phyloP scores from a whole-genome alignment of 345 rosid species.

The Citrus sinensis region DVS_A1.0 CM039162.1:28105501-28106000 shows the following conservation, averaged over 20 bases:
- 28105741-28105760: not conserved
- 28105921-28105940: not conserved
- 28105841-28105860: not conserved
- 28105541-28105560: not conserved
- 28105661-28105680: not conserved
- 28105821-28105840: too few relatives aligned
- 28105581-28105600: not conserved
- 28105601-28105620: too few relatives aligned
- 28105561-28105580: not conserved
- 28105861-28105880: not conserved
- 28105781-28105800: not conserved
- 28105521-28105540: not conserved
- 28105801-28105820: not conserved
- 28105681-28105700: not conserved
- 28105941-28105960: not conserved
- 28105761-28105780: not conserved
- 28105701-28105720: not conserved
- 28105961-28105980: not conserved
- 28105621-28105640: too few relatives aligned
- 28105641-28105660: not conserved
- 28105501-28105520: constrained; percentile 18
- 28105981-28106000: not conserved
- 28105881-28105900: not conserved
- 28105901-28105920: not conserved
- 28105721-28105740: not conserved